Evolutionary conservation across 73 alveolate species (phyloP), one percentile per base, ranked within the genome.

Genomic region (Stentor roeselii): DNA sequence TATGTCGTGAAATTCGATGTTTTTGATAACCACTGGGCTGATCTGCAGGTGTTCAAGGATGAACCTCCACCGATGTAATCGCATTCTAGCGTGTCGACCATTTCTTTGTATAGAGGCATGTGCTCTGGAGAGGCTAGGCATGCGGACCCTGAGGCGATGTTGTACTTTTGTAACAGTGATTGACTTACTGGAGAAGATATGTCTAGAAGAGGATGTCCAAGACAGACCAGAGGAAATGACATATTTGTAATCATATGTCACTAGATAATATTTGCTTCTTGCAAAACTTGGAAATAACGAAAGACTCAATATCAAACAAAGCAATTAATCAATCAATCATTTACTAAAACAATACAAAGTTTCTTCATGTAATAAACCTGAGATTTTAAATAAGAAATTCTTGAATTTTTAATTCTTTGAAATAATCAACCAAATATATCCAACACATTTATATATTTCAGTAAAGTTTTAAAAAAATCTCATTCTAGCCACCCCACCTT

Each of bases 121-220:
- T 92, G 93, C 89, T 89, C 78, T 80, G 86, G 93, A 39, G 60
- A 86, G 36, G 97, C 97, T 1, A 92, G 85, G 41, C 82, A 50
- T 38, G 97, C 95, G 1, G 30, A 27, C 42, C 92, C 93, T 27
- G 76, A 61, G 30, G 21, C 3, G 3, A 92, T 84, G 42, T 83
- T 92, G 82, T 92, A 92, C 59, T 85, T 78, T 21, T 78, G 78
- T 32, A 89, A 61, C 39, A 82, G 6, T 21, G 41, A 88, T 30
- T 38, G 84, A 27, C 36, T 39, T n/a, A 86, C 89, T 32, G 84
- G 86, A 60, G 87, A 89, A 21, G 92, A 89, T 59, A 92, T 90
- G 83, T 92, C 97, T 35, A 92, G 77, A 39, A 92, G 95, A 37
- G 97, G 95, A 89, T 90, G 86, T 36, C 93, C 93, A 41, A 92